Percentiles rank a stretch among this genome's conserved stretches.
phyloP scores from a whole-genome alignment of 2,329 filamentous ascomycete species.

The Xylaria sp. region DNA sequence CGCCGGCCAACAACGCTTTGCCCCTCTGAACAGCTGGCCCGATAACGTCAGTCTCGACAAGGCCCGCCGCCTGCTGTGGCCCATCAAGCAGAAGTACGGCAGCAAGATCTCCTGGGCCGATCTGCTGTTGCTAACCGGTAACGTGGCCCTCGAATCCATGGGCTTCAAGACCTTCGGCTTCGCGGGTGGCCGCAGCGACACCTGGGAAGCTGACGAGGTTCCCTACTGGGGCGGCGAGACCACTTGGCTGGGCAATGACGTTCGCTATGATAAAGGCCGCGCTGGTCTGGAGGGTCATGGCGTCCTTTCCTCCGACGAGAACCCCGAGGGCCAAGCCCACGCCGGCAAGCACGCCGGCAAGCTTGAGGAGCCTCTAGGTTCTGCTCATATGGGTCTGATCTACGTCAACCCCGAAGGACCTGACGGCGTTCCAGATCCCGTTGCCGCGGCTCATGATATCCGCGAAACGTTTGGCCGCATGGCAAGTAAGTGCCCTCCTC shows the following conservation, averaged over 20 bases:
- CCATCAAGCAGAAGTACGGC: constrained; percentile 87
- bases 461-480: constrained; percentile 80
- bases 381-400: constrained; percentile 80
- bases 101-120: constrained; percentile 86
- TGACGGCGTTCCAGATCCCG: constrained; percentile 75
- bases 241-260: constrained; percentile 80
- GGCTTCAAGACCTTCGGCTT: constrained; percentile 80
- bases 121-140: constrained; percentile 76
- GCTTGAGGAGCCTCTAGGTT: constrained; percentile 74
- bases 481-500: constrained; percentile 60
- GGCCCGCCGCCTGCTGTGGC: constrained; percentile 81
- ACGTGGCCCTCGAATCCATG: constrained; percentile 82
- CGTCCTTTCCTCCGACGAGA: constrained; percentile 50
- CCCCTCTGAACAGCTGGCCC: constrained; percentile 84
- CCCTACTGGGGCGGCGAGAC: constrained; percentile 82
- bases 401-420: constrained; percentile 86
- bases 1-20: constrained; percentile 80
- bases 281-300: constrained; percentile 55
- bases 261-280: constrained; percentile 70
- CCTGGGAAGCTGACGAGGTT: constrained; percentile 80
- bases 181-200: constrained; percentile 76
- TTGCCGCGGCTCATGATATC: constrained; percentile 77
- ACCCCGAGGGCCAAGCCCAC: constrained; percentile 61
- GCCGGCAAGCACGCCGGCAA: constrained; percentile 71
- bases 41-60: constrained; percentile 84